A percentile compares a stretch with the other conserved stretches of the same genome.
Evolutionary conservation across 2,329 filamentous ascomycete genomes (phyloP).

Genomic region (Diaporthe longicolla): DNA sequence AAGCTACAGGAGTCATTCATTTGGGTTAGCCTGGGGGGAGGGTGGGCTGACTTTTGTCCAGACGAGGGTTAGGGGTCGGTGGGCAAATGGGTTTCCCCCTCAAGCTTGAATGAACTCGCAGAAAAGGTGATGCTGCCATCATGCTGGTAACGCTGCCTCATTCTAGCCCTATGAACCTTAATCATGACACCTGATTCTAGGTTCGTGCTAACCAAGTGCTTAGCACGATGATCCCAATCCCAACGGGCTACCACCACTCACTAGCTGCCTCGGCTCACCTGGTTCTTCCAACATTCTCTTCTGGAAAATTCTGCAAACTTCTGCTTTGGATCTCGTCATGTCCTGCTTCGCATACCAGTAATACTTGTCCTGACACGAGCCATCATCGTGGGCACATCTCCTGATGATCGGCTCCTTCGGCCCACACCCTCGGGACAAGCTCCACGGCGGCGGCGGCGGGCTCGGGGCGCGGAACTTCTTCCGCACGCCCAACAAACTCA

Average conservation of each 20-base stretch:
- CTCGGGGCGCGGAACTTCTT: conserved; percentile 9
- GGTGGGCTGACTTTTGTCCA: neutral
- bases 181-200: neutral
- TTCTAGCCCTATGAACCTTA: neutral
- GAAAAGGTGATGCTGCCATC: neutral
- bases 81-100: neutral
- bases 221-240: neutral
- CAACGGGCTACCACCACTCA: neutral
- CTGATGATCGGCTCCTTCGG: conserved; percentile 25
- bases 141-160: neutral
- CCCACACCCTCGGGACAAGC: conserved; percentile 30
- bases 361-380: neutral
- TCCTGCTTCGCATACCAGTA: neutral
- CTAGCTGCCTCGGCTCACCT: neutral
- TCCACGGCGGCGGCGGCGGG: conserved; percentile 9
- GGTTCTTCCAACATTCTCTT: neutral
- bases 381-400: neutral
- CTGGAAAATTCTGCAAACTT: neutral
- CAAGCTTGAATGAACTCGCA: too few species aligned
- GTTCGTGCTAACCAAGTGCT: conserved; percentile 15
- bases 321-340: neutral
- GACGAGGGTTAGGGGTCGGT: conserved; percentile 14
- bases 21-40: neutral
- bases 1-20: neutral
- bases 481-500: neutral